These are phyloP conservation scores for Austroboletus niveus DNA, from an alignment of 1,284 basidiomycete genomes.

Conservation along the genomic window DNA sequence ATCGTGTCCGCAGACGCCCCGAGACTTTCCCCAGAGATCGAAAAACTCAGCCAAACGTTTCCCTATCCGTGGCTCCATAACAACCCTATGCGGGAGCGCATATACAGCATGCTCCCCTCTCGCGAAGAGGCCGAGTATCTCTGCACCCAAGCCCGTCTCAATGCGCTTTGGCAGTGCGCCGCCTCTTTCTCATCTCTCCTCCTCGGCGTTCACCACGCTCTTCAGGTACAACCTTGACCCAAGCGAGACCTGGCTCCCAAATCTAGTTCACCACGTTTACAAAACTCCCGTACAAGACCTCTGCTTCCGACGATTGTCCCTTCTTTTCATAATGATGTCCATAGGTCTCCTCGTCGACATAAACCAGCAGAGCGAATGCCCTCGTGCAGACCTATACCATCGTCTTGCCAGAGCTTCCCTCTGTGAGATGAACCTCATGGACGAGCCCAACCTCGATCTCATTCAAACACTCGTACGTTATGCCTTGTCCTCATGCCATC, in stretches of 20 bases:
- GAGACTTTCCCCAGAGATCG: constrained; percentile 48
- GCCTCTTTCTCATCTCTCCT: neutral
- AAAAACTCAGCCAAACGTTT: constrained; percentile 59
- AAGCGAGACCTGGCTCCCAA: constrained; percentile 63
- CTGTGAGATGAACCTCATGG: constrained; percentile 67
- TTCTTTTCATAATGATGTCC: constrained; percentile 65
- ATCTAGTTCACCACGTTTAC: constrained; percentile 65
- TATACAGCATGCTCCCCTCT: constrained; percentile 56
- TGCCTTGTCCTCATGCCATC: neutral
- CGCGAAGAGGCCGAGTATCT: constrained; percentile 53
- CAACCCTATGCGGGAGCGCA: constrained; percentile 52
- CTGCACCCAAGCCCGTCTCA: constrained; percentile 57
- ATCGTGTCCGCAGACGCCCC: constrained; percentile 17
- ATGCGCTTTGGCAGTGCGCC: constrained; percentile 68
- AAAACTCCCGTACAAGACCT: constrained; percentile 51
- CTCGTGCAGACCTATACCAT: constrained; percentile 64
- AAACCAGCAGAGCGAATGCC: constrained; percentile 47
- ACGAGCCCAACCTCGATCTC: constrained; percentile 65
- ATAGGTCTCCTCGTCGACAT: constrained; percentile 67
- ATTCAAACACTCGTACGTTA: constrained; percentile 58
- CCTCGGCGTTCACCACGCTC: constrained; percentile 8
- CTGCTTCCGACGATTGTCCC: constrained; percentile 58
- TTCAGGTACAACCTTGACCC: constrained; percentile 63
- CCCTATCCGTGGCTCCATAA: constrained; percentile 61
- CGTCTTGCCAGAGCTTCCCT: constrained; percentile 64